A percentile compares a stretch with the other conserved stretches of the same genome.
phyloP scores from a whole-genome alignment of 2,329 filamentous ascomycete genomes.

The Biscogniauxia marginata region DNA sequence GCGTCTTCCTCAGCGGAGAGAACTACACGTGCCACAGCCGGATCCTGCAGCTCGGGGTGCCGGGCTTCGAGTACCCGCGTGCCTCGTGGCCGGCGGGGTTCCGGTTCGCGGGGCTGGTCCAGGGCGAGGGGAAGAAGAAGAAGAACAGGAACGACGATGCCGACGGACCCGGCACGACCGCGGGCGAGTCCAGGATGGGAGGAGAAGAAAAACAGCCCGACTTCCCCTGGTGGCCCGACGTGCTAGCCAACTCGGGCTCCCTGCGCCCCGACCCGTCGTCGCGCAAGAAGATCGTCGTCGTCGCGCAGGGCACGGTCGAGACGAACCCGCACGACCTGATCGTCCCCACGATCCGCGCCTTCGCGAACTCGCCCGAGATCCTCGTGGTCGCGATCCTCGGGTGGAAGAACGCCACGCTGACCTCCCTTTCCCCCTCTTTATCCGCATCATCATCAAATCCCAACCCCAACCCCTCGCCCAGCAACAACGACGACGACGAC shows the following conservation, averaged over 20 bases:
- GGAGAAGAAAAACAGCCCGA: constrained; percentile 11
- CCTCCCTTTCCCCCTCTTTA: constrained; percentile 1
- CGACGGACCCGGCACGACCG: no score
- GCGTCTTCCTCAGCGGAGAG: constrained; percentile 32
- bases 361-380: constrained; percentile 26
- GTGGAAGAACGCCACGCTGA: constrained; percentile 31
- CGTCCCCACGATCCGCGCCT: constrained; percentile 36
- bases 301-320: constrained; percentile 42
- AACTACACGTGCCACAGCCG: constrained; percentile 36
- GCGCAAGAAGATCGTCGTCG: constrained; percentile 35
- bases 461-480: not conserved
- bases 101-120: constrained; percentile 36
- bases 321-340: constrained; percentile 38
- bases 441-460: not conserved
- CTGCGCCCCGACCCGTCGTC: not conserved
- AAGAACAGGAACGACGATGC: not conserved
- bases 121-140: constrained; percentile 15
- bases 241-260: constrained; percentile 28
- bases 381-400: constrained; percentile 38
- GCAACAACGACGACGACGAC: not conserved
- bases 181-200: not conserved
- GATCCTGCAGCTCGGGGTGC: constrained; percentile 38
- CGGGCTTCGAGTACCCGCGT: constrained; percentile 38
- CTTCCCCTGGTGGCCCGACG: constrained; percentile 36
- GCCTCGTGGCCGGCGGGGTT: constrained; percentile 37